A percentile compares a stretch with the other conserved stretches of the same genome.
phyloP scores from a whole-genome alignment of 768 basidiomycete genomes.

The Macrocybe gigantea region DNA sequence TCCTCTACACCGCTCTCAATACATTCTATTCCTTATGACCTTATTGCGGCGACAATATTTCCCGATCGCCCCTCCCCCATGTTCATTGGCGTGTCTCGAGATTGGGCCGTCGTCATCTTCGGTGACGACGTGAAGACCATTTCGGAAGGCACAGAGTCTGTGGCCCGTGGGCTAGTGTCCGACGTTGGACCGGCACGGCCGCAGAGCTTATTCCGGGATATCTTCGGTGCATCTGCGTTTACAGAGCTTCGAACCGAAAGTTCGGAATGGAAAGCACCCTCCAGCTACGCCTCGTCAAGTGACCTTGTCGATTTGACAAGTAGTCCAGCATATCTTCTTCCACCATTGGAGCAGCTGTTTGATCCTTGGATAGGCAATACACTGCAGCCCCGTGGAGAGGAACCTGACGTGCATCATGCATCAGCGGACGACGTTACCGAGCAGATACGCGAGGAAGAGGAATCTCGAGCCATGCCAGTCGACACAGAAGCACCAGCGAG shows the following conservation, averaged over 20 bases:
- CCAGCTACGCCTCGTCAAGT: too few relatives aligned
- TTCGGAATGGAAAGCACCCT: too few relatives aligned
- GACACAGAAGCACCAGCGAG: constrained; percentile 8
- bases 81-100: constrained; percentile 64
- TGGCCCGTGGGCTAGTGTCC: constrained; percentile 16
- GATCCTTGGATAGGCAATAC: constrained; percentile 41
- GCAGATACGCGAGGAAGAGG: constrained; percentile 36
- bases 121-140: constrained; percentile 48
- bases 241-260: neutral
- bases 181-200: constrained; percentile 4
- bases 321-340: constrained; percentile 70
- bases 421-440: constrained; percentile 32
- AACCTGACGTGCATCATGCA: constrained; percentile 4
- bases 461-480: constrained; percentile 8
- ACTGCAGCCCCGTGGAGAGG: constrained; percentile 21
- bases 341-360: constrained; percentile 69
- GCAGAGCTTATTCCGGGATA: constrained; percentile 80
- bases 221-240: constrained; percentile 81
- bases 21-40: constrained; percentile 52
- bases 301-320: too few relatives aligned
- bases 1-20: constrained; percentile 40
- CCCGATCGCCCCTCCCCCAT: constrained; percentile 35
- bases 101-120: constrained; percentile 61
- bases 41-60: constrained; percentile 43
- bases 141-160: constrained; percentile 34